These are phyloP conservation scores for Arthroderma sp. DNA, from an alignment of 2,329 filamentous ascomycete genomes.

Conservation along the genomic window DNA sequence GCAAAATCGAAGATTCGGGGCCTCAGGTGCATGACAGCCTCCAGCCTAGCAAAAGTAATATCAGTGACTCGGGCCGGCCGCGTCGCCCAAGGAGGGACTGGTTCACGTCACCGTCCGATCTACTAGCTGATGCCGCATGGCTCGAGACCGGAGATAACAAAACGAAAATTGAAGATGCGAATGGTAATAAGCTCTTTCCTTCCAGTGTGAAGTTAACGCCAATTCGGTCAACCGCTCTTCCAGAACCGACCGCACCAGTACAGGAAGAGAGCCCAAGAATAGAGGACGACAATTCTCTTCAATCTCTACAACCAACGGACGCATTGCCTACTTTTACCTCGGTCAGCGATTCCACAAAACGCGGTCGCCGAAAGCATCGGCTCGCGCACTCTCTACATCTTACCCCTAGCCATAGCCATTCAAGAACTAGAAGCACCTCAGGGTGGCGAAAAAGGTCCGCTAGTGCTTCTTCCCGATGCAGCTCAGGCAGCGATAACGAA, in stretches of 20 bases:
- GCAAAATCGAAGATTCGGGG: background rate
- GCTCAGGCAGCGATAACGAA: no score
- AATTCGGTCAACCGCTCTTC: no score
- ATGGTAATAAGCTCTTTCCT: conserved; percentile 57
- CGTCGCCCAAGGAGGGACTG: conserved; percentile 71
- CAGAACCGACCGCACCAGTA: no score
- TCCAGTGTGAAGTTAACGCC: conserved; percentile 8
- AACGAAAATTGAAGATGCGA: conserved; percentile 62
- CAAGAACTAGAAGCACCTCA: conserved; percentile 36
- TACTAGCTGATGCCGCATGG: conserved; percentile 86
- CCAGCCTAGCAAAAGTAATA: conserved; percentile 13
- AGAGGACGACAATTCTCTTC: no score
- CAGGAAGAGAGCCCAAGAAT: no score
- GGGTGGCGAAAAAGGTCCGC: conserved; percentile 33
- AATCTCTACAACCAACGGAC: conserved; percentile 11
- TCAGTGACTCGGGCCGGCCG: conserved; percentile 41
- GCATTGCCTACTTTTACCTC: conserved; percentile 29
- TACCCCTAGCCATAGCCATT: conserved; percentile 41
- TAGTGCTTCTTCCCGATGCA: background rate
- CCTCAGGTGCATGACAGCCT: conserved; percentile 1
- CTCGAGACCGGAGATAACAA: conserved; percentile 72
- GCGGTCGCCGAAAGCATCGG: conserved; percentile 48
- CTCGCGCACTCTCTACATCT: conserved; percentile 45
- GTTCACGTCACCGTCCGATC: conserved; percentile 68
- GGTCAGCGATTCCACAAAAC: conserved; percentile 18